phyloP scores from a whole-genome alignment of 1,284 basidiomycete genomes.

The Testicularia cyperi region DNA sequence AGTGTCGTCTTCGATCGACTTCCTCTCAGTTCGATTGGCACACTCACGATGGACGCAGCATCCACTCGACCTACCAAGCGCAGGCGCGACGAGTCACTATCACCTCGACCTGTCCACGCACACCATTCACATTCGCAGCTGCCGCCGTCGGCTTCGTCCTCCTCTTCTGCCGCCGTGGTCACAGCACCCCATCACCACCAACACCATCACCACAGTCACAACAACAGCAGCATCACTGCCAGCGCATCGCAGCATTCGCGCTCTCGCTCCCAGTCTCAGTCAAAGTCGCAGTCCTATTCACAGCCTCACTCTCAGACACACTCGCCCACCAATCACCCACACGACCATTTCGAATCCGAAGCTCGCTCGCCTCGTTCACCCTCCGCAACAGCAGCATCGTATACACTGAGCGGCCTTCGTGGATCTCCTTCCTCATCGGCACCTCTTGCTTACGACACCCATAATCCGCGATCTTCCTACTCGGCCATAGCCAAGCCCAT shows the following conservation, averaged over 20 bases:
- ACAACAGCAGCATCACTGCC: background rate
- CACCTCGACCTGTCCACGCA: too few relatives aligned
- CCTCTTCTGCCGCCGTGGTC: background rate
- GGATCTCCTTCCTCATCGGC: constrained; percentile 15
- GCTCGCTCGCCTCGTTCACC: constrained; percentile 17
- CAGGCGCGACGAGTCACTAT: too few relatives aligned
- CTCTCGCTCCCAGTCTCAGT: constrained; percentile 14
- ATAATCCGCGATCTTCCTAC: constrained; percentile 1
- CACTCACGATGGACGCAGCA: too few relatives aligned
- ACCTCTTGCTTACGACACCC: too few relatives aligned
- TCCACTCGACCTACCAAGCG: too few relatives aligned
- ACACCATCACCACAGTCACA: background rate
- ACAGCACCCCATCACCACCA: too few relatives aligned
- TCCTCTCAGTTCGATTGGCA: too few relatives aligned
- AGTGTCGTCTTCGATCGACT: too few relatives aligned
- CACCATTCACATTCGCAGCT: too few relatives aligned
- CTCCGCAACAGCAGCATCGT: background rate
- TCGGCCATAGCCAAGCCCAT: constrained; percentile 7
- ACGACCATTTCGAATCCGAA: constrained; percentile 6
- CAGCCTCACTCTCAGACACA: constrained; percentile 20
- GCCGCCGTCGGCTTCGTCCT: too few relatives aligned
- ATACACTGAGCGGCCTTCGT: constrained; percentile 21
- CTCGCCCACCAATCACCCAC: too few relatives aligned
- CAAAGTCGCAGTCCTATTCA: constrained; percentile 11
- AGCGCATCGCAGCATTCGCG: constrained; percentile 4